These are phyloP conservation scores for Rhizophagus clarus DNA, from an alignment of 192 early-diverging fungal genomes.

Conservation along the genomic window DNA sequence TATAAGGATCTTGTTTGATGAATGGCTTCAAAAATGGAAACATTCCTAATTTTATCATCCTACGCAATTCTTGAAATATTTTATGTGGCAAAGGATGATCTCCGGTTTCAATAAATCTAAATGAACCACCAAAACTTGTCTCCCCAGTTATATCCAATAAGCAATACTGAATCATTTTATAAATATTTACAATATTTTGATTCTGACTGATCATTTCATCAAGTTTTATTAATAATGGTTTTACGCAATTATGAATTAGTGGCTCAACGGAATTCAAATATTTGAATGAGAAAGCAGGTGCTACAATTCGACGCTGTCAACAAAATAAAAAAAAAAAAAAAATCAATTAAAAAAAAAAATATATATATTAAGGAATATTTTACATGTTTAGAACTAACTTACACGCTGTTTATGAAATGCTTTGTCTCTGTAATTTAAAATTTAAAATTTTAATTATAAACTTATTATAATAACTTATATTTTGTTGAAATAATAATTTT, in stretches of 20 bases:
- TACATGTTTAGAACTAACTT: not conserved
- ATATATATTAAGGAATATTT: not conserved
- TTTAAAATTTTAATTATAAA: not conserved
- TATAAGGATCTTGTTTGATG: not conserved
- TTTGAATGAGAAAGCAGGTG: constrained; percentile 59
- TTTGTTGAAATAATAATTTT: not conserved
- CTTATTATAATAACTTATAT: too few relatives aligned
- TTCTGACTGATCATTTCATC: constrained; percentile 31
- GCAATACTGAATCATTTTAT: constrained; percentile 35
- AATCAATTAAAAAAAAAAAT: not conserved
- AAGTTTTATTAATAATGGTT: constrained; percentile 38
- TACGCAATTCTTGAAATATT: constrained; percentile 25
- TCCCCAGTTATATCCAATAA: constrained; percentile 58
- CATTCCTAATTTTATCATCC: not conserved
- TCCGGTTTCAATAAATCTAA: constrained; percentile 50
- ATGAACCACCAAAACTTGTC: constrained; percentile 52
- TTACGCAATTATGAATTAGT: constrained; percentile 38
- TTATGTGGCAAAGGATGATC: constrained; percentile 49
- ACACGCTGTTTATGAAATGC: constrained; percentile 20
- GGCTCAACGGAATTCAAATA: constrained; percentile 51
- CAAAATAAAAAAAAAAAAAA: not conserved
- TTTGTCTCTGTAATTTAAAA: constrained; percentile 2
- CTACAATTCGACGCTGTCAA: constrained; percentile 50
- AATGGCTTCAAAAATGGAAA: not conserved
- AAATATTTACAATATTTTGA: constrained; percentile 36